Evolutionary conservation across 495 filamentous ascomycete species (phyloP).

Genomic region (Penicillium fimorum): DNA sequence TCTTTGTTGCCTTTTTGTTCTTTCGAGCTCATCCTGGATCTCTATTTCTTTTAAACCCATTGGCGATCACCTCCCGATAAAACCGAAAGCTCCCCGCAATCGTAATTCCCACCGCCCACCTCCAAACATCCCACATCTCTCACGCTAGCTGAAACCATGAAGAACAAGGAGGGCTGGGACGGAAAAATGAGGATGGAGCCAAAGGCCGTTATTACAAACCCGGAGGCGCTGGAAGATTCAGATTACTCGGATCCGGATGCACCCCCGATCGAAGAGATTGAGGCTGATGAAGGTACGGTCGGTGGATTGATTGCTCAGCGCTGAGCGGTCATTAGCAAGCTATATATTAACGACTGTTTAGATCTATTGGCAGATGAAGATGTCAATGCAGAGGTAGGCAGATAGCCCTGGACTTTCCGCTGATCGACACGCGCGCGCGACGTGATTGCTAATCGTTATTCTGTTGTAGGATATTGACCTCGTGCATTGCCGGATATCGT

Average conservation of each 20-base stretch:
- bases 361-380: slow-evolving; percentile 68
- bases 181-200: slow-evolving; percentile 78
- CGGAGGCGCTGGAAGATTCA: slow-evolving; percentile 75
- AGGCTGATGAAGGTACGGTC: slow-evolving; percentile 73
- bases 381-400: slow-evolving; percentile 51
- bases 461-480: slow-evolving; percentile 77
- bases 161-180: slow-evolving; percentile 84
- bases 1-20: not conserved
- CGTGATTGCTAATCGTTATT: slow-evolving; percentile 15
- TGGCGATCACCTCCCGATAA: slow-evolving; percentile 7
- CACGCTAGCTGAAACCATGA: slow-evolving; percentile 29
- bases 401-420: slow-evolving; percentile 3
- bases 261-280: slow-evolving; percentile 69
- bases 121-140: slow-evolving; percentile 15
- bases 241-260: slow-evolving; percentile 86
- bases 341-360: slow-evolving; percentile 25
- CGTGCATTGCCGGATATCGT: slow-evolving; percentile 78
- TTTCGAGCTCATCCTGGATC: not conserved
- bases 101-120: slow-evolving; percentile 21
- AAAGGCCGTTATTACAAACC: slow-evolving; percentile 63
- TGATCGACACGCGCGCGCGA: not conserved
- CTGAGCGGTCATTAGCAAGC: not conserved
- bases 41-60: not conserved
- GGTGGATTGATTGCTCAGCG: not conserved
- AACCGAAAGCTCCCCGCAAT: slow-evolving; percentile 28